A percentile compares a stretch with the other conserved stretches of the same genome.
phyloP scores from a whole-genome alignment of 2,329 filamentous ascomycete genomes.

The Fusarium sp. region DNA sequence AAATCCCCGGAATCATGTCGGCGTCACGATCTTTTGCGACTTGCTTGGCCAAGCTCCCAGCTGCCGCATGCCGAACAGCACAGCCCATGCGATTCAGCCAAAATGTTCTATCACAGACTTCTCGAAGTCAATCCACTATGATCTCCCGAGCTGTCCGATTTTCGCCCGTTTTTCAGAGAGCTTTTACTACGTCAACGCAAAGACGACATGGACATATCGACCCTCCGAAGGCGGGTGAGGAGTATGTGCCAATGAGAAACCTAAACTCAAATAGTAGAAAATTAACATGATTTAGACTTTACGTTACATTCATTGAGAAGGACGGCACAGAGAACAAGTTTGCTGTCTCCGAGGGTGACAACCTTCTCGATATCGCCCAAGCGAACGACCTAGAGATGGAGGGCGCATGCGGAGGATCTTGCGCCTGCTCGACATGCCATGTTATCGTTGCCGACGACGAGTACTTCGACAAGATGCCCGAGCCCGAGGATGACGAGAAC shows the following conservation, averaged over 20 bases:
- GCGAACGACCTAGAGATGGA: conserved; percentile 98
- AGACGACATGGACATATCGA: conserved; percentile 81
- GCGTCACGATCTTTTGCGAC: conserved; percentile 50
- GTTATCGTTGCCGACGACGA: conserved; percentile 82
- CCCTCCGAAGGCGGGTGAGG: conserved; percentile 89
- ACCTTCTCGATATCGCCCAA: conserved; percentile 94
- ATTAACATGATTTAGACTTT: conserved; percentile 67
- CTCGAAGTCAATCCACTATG: conserved; percentile 40
- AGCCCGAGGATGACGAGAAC: conserved; percentile 84
- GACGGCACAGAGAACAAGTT: conserved; percentile 81
- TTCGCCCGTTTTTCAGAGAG: conserved; percentile 51
- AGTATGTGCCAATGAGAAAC: conserved; percentile 67
- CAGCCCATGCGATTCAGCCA: conserved; percentile 42
- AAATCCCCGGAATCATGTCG: conserved; percentile 47
- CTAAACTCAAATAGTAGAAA: neutral
- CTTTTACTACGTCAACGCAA: conserved; percentile 74
- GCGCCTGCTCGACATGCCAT: conserved; percentile 93
- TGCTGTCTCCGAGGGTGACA: conserved; percentile 86
- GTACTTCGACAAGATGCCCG: conserved; percentile 81
- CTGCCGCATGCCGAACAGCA: conserved; percentile 47
- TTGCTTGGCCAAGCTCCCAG: conserved; percentile 51
- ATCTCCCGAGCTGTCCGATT: conserved; percentile 21
- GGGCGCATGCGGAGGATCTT: conserved; percentile 94
- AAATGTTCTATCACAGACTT: conserved; percentile 19
- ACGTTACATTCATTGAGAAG: conserved; percentile 94